Conservation (phyloP, 768 basidiomycete species). For the Postia placenta region DNA sequence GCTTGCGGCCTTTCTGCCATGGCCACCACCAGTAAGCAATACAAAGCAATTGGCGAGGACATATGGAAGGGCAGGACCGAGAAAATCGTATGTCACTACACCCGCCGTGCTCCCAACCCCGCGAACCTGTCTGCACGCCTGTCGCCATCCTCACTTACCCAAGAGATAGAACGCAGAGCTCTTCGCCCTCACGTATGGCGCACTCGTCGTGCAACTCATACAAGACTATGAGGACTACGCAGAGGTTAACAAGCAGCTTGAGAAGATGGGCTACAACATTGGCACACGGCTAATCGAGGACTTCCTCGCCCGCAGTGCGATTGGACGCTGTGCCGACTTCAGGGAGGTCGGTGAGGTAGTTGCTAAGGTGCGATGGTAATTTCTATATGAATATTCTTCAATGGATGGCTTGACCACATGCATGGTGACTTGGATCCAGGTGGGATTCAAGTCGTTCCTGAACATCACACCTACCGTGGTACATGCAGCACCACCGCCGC, state of each 20-base stretch:
- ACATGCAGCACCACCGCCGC: constrained; percentile 52
- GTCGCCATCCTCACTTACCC: constrained; percentile 5
- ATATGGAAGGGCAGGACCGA: constrained; percentile 93
- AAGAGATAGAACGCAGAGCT: constrained; percentile 85
- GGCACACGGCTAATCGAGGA: constrained; percentile 96
- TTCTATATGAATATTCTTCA: constrained; percentile 13
- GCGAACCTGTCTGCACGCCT: not conserved
- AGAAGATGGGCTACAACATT: constrained; percentile 99
- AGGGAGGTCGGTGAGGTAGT: constrained; percentile 93
- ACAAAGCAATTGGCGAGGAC: constrained; percentile 89
- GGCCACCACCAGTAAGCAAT: constrained; percentile 76
- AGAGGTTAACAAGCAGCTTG: constrained; percentile 93
- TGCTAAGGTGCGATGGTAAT: constrained; percentile 86
- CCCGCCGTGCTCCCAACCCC: no score
- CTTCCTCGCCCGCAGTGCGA: constrained; percentile 87
- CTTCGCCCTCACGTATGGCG: constrained; percentile 95
- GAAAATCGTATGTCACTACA: constrained; percentile 68
- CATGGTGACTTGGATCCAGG: constrained; percentile 51
- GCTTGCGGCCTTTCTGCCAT: no score
- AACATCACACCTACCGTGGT: constrained; percentile 84
- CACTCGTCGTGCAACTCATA: constrained; percentile 95
- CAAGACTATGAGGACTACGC: constrained; percentile 98
- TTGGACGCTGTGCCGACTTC: constrained; percentile 92
- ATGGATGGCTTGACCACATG: not conserved
- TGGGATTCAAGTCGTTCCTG: constrained; percentile 96